These are phyloP conservation scores for Cardamine resedifolia DNA, from an alignment of 345 rosid genomes.

Conservation along the genomic window DNA sequence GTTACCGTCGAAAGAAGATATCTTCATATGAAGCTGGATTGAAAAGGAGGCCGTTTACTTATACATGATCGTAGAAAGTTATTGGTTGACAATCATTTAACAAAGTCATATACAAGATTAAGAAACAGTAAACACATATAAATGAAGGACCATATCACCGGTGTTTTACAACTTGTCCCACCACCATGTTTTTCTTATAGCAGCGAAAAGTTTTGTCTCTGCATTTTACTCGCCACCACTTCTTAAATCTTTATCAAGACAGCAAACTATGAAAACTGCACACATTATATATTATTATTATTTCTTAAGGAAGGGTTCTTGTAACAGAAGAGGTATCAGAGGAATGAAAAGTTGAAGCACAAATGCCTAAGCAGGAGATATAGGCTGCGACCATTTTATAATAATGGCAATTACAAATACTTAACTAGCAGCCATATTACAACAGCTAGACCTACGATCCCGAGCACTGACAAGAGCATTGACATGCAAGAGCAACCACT, in stretches of 20 bases:
- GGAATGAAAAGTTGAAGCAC: slow-evolving; percentile 20
- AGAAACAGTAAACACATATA: neutral
- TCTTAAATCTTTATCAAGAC: neutral
- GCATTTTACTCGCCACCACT: neutral
- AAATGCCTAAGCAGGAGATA: neutral
- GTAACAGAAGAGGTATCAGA: slow-evolving; percentile 1
- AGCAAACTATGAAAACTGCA: slow-evolving; percentile 10
- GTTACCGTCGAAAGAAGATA: neutral
- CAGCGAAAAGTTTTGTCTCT: neutral
- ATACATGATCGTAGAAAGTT: neutral
- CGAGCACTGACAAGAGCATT: slow-evolving; percentile 73
- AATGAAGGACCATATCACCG: neutral
- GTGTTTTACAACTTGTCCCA: too few species aligned
- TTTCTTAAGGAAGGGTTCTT: slow-evolving; percentile 9
- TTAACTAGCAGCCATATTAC: slow-evolving; percentile 67
- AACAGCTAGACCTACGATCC: slow-evolving; percentile 75
- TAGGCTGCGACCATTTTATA: too few species aligned
- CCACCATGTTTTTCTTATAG: too few species aligned
- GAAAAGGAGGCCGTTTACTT: neutral
- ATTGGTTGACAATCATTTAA: neutral
- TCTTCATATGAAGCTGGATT: neutral
- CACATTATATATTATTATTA: slow-evolving; percentile 27
- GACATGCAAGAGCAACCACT: slow-evolving; percentile 92
- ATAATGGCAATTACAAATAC: slow-evolving; percentile 51
- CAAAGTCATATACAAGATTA: neutral